Percentiles rank a stretch among this genome's conserved stretches.
phyloP scores from a whole-genome alignment of 2,329 filamentous ascomycete genomes.

The Xylogone sp. region DNA sequence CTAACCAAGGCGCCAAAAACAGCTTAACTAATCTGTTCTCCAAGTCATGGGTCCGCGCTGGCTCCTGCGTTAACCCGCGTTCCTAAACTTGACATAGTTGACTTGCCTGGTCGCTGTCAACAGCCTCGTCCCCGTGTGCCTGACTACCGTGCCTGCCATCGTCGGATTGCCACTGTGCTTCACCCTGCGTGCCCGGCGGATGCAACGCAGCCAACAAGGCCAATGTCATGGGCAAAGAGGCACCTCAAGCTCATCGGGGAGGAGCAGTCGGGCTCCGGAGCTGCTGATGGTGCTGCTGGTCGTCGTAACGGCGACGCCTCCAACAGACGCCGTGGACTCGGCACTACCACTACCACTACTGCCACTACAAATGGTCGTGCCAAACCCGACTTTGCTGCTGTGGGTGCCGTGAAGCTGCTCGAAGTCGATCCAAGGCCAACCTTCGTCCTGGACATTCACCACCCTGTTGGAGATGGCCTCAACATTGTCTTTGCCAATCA shows the following conservation, averaged over 20 bases:
- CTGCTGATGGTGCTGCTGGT: neutral
- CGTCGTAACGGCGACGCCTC: neutral
- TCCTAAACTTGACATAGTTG: too few species aligned
- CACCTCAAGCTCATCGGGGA: neutral
- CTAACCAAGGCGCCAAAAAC: too few species aligned
- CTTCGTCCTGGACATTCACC: constrained; percentile 65
- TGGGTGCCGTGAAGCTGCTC: constrained; percentile 66
- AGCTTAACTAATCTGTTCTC: too few species aligned
- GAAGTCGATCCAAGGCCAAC: constrained; percentile 73
- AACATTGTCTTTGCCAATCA: constrained; percentile 64
- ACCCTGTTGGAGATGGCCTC: constrained; percentile 47
- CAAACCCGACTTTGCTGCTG: neutral
- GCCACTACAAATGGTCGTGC: too few species aligned
- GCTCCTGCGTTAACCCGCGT: too few species aligned
- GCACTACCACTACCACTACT: neutral
- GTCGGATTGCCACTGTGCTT: too few species aligned
- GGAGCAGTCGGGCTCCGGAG: neutral
- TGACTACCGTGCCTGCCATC: too few species aligned
- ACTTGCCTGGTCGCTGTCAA: too few species aligned
- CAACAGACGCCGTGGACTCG: too few species aligned
- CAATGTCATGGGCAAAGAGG: neutral
- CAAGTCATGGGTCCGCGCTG: too few species aligned
- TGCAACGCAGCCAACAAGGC: neutral
- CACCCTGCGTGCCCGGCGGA: too few species aligned
- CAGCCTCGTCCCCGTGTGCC: too few species aligned